These are phyloP conservation scores for Backusella morwellensis DNA, from an alignment of 192 early-diverging fungal species.

Conservation along the genomic window DNA sequence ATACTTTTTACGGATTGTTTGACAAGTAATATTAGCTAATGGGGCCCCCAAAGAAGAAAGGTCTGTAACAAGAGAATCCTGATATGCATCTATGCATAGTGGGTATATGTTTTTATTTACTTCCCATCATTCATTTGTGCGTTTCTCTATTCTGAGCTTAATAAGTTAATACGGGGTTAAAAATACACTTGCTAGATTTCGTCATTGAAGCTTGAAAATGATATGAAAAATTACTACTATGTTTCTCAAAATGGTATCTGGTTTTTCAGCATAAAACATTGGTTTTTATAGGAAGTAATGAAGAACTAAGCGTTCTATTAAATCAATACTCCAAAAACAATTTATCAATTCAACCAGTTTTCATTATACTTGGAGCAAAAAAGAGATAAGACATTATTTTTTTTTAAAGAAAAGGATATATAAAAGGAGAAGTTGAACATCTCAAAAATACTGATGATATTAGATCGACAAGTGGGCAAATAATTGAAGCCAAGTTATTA, in stretches of 20 bases:
- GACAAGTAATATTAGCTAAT: too few relatives aligned
- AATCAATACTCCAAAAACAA: too few relatives aligned
- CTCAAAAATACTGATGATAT: background rate
- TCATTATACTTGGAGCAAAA: background rate
- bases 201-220: conserved; percentile 1
- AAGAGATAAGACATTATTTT: too few relatives aligned
- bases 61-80: too few relatives aligned
- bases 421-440: background rate
- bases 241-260: background rate
- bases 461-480: background rate
- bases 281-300: background rate
- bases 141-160: background rate
- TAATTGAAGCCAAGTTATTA: background rate
- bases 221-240: background rate
- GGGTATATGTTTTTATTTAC: background rate
- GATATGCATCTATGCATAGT: too few relatives aligned
- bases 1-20: too few relatives aligned
- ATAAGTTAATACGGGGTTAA: background rate
- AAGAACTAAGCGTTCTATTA: background rate
- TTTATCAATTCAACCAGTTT: background rate
- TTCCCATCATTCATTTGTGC: background rate
- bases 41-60: too few relatives aligned
- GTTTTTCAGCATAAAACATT: background rate
- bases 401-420: background rate
- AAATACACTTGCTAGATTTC: background rate